Evolutionary conservation across 78 protist genomes (phyloP), one percentile per base, ranked within the genome.

Genomic region (Dictyostelium capitatum): DNA sequence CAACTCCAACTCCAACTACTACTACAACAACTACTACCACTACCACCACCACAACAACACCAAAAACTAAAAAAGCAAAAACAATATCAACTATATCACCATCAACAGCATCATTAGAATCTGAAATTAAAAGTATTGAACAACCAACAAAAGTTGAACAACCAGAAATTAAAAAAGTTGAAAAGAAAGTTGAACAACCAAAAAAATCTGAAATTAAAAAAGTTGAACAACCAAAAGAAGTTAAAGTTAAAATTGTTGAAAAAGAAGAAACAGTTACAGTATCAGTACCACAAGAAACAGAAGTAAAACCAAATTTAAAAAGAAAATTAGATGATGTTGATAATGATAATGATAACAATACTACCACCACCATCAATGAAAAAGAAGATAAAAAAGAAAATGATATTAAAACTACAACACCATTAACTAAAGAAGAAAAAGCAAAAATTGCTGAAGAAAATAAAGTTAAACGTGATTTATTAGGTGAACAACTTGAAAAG

Each of bases 261-360:
- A 23, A 72, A 32, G 54, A 72, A 72, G 43, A 19, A 6, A 72
- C 30, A 67, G 32, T 5, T 32, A 37, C 56, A 51, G 56, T 2
- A 37, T 2, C 43, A 37, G 43, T 37, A 37, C 6, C 43, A 37
- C 43, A 67, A 14, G 46, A 65, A 65, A 28, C 11, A 7, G 19
- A 23, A 25, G 73, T 25, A 64, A 64, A 67, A 67, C 48, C 48
- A 67, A 67, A 67, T 67, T 67, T 67, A 67, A 67, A 67, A 37
- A 67, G 48, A 67, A 67, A 67, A 32, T 32, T 67, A 67, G 48
- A 70, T 19, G 7, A 43, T 4, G 53, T 32, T 41, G n/a, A 4
- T 56, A 56, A 9, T 56, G 67, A 57, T 20, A 57, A 56, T n/a
- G n/a, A 5, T 59, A 15, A 59, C 15, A 57, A 57, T n/a, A n/a